Evolutionary conservation across 768 basidiomycete genomes (phyloP).

Genomic region (Mrakia gelida): DNA sequence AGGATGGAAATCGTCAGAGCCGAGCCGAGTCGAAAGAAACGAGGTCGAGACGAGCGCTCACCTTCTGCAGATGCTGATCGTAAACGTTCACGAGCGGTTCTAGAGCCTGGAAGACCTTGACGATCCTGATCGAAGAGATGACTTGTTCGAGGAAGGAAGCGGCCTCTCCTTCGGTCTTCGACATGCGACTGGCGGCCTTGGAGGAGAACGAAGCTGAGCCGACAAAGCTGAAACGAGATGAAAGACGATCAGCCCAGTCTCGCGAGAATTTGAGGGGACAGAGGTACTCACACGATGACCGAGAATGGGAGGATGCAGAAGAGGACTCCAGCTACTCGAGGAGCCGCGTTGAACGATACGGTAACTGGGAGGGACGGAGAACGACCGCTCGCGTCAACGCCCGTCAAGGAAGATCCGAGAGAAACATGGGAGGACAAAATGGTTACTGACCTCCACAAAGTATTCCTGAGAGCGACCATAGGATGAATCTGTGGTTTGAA

Average conservation of each 20-base stretch:
- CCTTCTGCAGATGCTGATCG: conserved; percentile 17
- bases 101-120: conserved; percentile 38
- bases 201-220: neutral
- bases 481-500: conserved; percentile 25
- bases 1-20: conserved; percentile 15
- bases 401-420: neutral
- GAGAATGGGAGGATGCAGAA: conserved; percentile 31
- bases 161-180: conserved; percentile 25
- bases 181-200: neutral
- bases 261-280: no score
- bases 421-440: neutral
- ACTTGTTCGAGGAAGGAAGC: conserved; percentile 37
- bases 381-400: no score
- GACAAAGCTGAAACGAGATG: neutral
- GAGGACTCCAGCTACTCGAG: conserved; percentile 31
- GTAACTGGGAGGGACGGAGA: conserved; percentile 29
- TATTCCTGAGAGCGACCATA: conserved; percentile 19
- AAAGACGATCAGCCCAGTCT: no score
- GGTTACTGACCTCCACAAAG: neutral
- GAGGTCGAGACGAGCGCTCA: neutral
- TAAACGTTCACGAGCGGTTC: conserved; percentile 19
- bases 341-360: conserved; percentile 24
- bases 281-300: conserved; percentile 10
- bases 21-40: conserved; percentile 13
- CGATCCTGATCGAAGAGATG: conserved; percentile 38